Evolutionary conservation across 768 basidiomycete species (phyloP).

Genomic region (Termitomyces sp.): DNA sequence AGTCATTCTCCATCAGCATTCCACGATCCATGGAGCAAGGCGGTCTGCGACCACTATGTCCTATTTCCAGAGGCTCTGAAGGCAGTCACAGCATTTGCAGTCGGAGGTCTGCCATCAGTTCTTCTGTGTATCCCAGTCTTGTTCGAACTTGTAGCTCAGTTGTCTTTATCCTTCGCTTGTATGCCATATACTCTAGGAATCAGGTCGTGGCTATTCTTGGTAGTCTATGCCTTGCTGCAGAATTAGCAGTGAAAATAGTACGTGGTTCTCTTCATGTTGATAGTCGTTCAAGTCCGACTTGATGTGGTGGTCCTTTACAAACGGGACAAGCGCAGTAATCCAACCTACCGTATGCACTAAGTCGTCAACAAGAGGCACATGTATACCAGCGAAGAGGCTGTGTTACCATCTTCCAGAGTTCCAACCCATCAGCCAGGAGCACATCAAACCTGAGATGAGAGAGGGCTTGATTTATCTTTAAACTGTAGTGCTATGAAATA

Average conservation of each 20-base stretch:
- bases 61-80: slow-evolving; percentile 31
- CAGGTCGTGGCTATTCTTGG: slow-evolving; percentile 15
- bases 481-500: neutral
- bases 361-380: too few relatives aligned
- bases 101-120: slow-evolving; percentile 21
- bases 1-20: neutral
- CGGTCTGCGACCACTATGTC: slow-evolving; percentile 27
- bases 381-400: too few relatives aligned
- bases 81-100: slow-evolving; percentile 23
- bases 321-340: slow-evolving; percentile 18
- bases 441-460: too few relatives aligned
- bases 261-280: slow-evolving; percentile 4
- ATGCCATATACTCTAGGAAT: slow-evolving; percentile 25
- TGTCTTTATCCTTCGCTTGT: slow-evolving; percentile 8
- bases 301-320: slow-evolving; percentile 22
- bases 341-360: neutral
- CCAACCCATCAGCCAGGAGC: neutral
- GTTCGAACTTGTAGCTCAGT: neutral
- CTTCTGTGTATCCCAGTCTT: neutral
- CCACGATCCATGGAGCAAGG: slow-evolving; percentile 23
- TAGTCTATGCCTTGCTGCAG: slow-evolving; percentile 16
- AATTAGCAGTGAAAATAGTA: slow-evolving; percentile 29
- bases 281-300: neutral
- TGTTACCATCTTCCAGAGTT: neutral
- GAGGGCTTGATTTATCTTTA: neutral